Base-by-base conservation (phyloP, 1,284 basidiomycete species). In the Boletellus dicymbophilus region DNA sequence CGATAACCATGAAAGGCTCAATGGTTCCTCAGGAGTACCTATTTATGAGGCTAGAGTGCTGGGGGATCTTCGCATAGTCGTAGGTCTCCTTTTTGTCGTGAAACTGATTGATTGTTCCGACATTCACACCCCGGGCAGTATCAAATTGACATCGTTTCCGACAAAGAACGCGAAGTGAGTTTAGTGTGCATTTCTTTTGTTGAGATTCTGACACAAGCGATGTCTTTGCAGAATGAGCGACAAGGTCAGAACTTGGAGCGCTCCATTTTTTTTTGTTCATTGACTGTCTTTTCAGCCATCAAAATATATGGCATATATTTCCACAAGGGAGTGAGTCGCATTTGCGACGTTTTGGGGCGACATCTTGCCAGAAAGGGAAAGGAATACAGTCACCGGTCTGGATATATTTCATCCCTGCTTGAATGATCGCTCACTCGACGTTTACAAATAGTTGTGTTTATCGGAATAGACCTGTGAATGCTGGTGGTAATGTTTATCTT, bases 1-100 rank as follows among this genome's bases (percentile, higher is more conserved):
- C 10, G 81, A 85, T 55, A 88, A 88, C 52, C 82, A 87, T 56
- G 86, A 85, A 62, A 67, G 74, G n/a, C 66, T 88, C 15, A 81
- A 73, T 23, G 76, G 75, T 1, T 53, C 68, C 0, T 66, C 67
- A 10, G 76, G 76, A 11, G 64, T 84, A 3, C 82, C 85, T 0
- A 77, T 88, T 7, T 88, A 76, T 48, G 84, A 85, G 59, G 85
- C 85, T 0, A 85, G 85, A 61, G 80, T 87, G 78, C 83, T 80
- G 1, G 56, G 75, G 0, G 82, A 87, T 58, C 66, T 74, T 20
- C 73, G 85, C 5, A 67, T 87, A 4, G 74, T 87, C 20, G 84
- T 87, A 60, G 18, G 79, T 66, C 23, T 36, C n/a, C n/a, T n/a
- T 2, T 12, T 28, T 37, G 40, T 25, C 1, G 18, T 23, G 27